phyloP scores from a whole-genome alignment of 495 filamentous ascomycete species.

The Penicillium goetzii region DNA sequence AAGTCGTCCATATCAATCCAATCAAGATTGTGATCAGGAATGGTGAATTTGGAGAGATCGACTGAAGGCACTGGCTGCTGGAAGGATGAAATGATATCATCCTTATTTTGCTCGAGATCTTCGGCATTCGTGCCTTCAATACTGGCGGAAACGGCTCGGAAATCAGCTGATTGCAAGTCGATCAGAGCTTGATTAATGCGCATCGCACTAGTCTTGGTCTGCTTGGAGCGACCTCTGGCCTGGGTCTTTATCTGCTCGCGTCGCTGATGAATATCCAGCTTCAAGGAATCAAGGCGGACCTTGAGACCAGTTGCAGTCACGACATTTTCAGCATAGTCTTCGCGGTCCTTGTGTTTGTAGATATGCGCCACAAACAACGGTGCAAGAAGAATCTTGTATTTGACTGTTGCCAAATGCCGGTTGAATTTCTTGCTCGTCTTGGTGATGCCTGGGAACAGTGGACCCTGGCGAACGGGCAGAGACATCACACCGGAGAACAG shows the following conservation, averaged over 20 bases:
- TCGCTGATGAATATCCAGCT: constrained; percentile 93
- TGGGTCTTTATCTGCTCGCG: constrained; percentile 87
- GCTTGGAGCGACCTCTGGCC: constrained; percentile 69
- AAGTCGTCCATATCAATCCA: constrained; percentile 99
- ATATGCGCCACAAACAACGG: constrained; percentile 94
- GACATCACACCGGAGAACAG: constrained; percentile 95
- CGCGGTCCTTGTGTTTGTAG: constrained; percentile 96
- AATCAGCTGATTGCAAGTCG: constrained; percentile 89
- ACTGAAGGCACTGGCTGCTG: constrained; percentile 55
- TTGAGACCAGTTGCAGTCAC: constrained; percentile 94
- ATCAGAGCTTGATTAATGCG: constrained; percentile 91
- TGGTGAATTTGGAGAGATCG: constrained; percentile 88
- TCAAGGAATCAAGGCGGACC: constrained; percentile 89
- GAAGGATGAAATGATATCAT: constrained; percentile 59
- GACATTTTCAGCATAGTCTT: constrained; percentile 77
- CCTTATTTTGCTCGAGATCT: constrained; percentile 65
- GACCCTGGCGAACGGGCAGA: constrained; percentile 88
- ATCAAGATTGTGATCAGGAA: constrained; percentile 88
- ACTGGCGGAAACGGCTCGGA: constrained; percentile 89
- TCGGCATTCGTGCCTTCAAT: constrained; percentile 78
- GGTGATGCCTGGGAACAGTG: constrained; percentile 85
- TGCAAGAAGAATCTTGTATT: constrained; percentile 91
- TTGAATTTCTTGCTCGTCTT: constrained; percentile 99
- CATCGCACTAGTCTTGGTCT: constrained; percentile 84
- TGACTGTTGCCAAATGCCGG: constrained; percentile 92